Percentiles rank a stretch among this genome's conserved stretches.
These are phyloP conservation scores for Xylaria telfairii DNA, from an alignment of 495 filamentous ascomycete genomes.

Conservation along the genomic window DNA sequence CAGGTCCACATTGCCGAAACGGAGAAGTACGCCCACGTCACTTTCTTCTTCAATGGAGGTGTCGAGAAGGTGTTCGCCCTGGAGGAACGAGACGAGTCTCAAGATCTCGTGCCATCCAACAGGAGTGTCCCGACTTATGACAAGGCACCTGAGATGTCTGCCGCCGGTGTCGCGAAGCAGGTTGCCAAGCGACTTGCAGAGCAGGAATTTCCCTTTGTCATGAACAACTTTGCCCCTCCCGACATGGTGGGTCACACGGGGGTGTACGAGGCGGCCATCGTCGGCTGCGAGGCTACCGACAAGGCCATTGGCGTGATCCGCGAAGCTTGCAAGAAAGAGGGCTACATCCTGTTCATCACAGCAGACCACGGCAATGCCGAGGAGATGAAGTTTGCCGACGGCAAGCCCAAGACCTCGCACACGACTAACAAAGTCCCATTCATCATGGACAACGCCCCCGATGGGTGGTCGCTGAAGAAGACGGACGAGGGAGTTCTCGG, in stretches of 20 bases:
- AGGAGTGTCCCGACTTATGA: slow-evolving; percentile 93
- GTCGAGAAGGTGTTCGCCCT: slow-evolving; percentile 95
- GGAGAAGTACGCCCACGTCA: slow-evolving; percentile 99
- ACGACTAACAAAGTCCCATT: slow-evolving; percentile 98
- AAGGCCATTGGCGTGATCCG: slow-evolving; percentile 90
- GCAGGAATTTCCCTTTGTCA: slow-evolving; percentile 88
- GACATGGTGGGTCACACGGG: slow-evolving; percentile 99
- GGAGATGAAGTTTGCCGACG: slow-evolving; percentile 96
- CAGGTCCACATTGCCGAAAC: slow-evolving; percentile 98
- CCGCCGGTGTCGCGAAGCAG: slow-evolving; percentile 83
- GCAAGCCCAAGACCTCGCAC: slow-evolving; percentile 96
- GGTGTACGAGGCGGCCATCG: slow-evolving; percentile 93
- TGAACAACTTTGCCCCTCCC: slow-evolving; percentile 99
- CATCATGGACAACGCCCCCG: slow-evolving; percentile 95
- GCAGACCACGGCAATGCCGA: slow-evolving; percentile 97
- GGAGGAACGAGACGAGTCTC: slow-evolving; percentile 73
- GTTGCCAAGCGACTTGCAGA: slow-evolving; percentile 81
- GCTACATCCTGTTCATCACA: slow-evolving; percentile 92
- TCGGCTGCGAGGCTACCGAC: slow-evolving; percentile 85
- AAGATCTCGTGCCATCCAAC: slow-evolving; percentile 67
- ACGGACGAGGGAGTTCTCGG: slow-evolving; percentile 80
- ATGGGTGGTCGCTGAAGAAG: slow-evolving; percentile 87
- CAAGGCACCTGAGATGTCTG: slow-evolving; percentile 94
- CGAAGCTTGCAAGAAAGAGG: slow-evolving; percentile 89
- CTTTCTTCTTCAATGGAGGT: slow-evolving; percentile 99